phyloP scores from a whole-genome alignment of 2,329 filamentous ascomycete species.

The Zalaria sp. region DNA sequence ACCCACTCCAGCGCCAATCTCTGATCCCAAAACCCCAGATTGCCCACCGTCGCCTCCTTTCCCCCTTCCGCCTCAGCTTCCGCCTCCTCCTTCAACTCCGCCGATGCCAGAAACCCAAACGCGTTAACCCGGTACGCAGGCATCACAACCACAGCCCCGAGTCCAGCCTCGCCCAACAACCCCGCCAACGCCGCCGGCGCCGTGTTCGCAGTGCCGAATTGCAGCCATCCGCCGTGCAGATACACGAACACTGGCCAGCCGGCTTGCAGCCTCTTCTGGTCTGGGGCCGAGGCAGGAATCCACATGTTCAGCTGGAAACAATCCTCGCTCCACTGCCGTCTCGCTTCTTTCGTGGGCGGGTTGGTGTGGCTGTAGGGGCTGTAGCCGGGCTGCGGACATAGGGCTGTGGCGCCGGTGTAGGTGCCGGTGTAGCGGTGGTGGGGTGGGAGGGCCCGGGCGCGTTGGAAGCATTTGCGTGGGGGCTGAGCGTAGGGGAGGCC shows the following conservation, averaged over 20 bases:
- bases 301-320: constrained; percentile 44
- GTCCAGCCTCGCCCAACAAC: constrained; percentile 34
- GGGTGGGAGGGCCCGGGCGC: constrained; percentile 31
- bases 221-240: constrained; percentile 44
- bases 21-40: constrained; percentile 45
- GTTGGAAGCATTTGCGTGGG: constrained; percentile 33
- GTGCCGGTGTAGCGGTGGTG: constrained; percentile 37
- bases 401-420: constrained; percentile 25
- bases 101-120: constrained; percentile 40
- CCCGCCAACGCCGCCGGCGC: constrained; percentile 25
- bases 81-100: constrained; percentile 22
- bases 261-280: constrained; percentile 5
- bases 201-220: constrained; percentile 38
- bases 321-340: constrained; percentile 32
- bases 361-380: not conserved
- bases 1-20: constrained; percentile 43
- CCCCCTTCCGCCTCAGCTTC: constrained; percentile 25
- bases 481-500: constrained; percentile 42
- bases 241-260: constrained; percentile 46
- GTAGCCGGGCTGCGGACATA: constrained; percentile 37
- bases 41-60: constrained; percentile 27
- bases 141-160: constrained; percentile 37
- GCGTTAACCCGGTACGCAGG: constrained; percentile 44
- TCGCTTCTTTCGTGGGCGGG: constrained; percentile 6
- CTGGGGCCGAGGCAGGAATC: constrained; percentile 31